Evolutionary conservation across 1,284 basidiomycete genomes (phyloP).

Genomic region (Boletus holoroseus): DNA sequence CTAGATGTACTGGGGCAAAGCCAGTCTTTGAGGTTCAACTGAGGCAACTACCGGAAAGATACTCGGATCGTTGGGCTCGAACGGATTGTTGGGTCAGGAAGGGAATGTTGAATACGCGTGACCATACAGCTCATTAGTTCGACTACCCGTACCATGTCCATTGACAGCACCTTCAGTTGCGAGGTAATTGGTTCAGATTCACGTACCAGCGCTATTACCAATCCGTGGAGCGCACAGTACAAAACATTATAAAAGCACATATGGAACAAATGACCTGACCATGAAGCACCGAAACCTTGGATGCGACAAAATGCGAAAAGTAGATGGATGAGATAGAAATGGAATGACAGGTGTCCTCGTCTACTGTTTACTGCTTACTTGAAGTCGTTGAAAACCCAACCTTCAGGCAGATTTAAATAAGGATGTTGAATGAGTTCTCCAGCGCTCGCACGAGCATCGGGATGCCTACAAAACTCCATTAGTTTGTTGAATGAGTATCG

Average conservation of each 20-base stretch:
- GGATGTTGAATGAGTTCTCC: slow-evolving; percentile 77
- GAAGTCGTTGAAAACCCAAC: slow-evolving; percentile 74
- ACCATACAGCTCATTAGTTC: not conserved
- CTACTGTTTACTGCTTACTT: slow-evolving; percentile 25
- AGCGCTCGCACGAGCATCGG: slow-evolving; percentile 81
- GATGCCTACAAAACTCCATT: slow-evolving; percentile 54
- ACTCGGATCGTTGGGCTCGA: not conserved
- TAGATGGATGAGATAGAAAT: slow-evolving; percentile 29
- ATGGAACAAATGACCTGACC: slow-evolving; percentile 25
- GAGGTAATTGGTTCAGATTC: slow-evolving; percentile 19
- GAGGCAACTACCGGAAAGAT: not conserved
- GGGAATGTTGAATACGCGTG: not conserved
- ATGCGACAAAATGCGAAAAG: slow-evolving; percentile 23
- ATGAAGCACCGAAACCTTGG: slow-evolving; percentile 14
- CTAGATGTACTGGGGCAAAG: not conserved
- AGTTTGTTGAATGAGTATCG: slow-evolving; percentile 1
- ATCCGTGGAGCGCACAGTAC: slow-evolving; percentile 23
- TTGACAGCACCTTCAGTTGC: not conserved
- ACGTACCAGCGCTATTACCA: slow-evolving; percentile 35
- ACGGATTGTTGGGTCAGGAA: too few relatives aligned
- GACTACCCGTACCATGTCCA: not conserved
- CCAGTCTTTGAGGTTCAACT: not conserved
- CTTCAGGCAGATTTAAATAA: slow-evolving; percentile 72
- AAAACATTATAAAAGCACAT: slow-evolving; percentile 33
- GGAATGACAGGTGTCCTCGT: slow-evolving; percentile 15